These are phyloP conservation scores for Pyrenophora teres DNA, from an alignment of 2,329 filamentous ascomycete genomes.

Conservation along the genomic window DNA sequence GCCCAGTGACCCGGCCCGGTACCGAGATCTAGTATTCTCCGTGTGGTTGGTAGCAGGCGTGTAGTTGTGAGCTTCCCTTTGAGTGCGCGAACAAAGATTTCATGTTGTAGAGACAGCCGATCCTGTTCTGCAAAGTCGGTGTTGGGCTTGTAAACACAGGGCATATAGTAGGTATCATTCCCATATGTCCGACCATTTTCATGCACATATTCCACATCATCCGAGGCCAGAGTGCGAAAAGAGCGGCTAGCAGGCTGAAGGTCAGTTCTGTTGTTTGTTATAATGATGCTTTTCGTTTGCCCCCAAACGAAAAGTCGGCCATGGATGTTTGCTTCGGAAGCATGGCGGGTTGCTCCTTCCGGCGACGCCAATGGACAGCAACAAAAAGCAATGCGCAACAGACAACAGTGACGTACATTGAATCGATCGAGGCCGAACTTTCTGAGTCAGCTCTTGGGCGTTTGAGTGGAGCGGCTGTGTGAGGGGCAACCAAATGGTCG, in stretches of 20 bases:
- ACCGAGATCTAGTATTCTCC: slow-evolving; percentile 50
- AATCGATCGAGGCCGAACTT: slow-evolving; percentile 40
- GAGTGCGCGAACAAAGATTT: slow-evolving; percentile 59
- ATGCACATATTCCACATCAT: slow-evolving; percentile 60
- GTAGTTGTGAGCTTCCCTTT: slow-evolving; percentile 46
- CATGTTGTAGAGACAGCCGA: slow-evolving; percentile 65
- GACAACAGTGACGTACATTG: slow-evolving; percentile 36
- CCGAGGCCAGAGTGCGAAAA: slow-evolving; percentile 47
- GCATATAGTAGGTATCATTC: slow-evolving; percentile 67
- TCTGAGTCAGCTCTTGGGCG: slow-evolving; percentile 40
- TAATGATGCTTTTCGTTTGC: not conserved
- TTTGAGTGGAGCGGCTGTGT: slow-evolving; percentile 42
- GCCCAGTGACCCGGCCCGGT: slow-evolving; percentile 59
- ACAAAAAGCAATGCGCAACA: not conserved
- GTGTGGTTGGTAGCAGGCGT: slow-evolving; percentile 28
- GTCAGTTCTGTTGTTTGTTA: slow-evolving; percentile 7
- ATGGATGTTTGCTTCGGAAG: not conserved
- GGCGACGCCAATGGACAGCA: not conserved
- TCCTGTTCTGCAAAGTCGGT: slow-evolving; percentile 66
- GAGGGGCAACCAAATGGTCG: slow-evolving; percentile 43
- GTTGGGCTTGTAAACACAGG: slow-evolving; percentile 51
- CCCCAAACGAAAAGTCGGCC: too few relatives aligned
- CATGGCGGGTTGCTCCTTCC: not conserved
- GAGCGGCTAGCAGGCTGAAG: slow-evolving; percentile 32
- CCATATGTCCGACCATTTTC: slow-evolving; percentile 67